Evolutionary conservation across 2,329 filamentous ascomycete genomes (phyloP).

Genomic region (Colletotrichum plurivorum): DNA sequence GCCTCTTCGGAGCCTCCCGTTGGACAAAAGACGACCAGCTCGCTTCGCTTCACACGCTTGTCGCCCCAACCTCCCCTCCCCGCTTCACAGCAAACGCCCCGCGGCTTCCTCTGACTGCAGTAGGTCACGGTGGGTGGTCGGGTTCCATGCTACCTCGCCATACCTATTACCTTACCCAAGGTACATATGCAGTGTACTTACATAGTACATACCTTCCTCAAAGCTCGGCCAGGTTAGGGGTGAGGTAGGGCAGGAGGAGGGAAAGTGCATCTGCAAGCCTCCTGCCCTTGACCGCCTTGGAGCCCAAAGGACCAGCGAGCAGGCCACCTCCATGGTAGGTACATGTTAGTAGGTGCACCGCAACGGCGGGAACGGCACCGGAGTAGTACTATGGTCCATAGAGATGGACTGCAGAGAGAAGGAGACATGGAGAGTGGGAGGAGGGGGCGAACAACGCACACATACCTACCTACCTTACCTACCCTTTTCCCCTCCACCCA

Average conservation of each 20-base stretch:
- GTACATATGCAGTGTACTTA: neutral
- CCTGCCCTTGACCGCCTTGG: slow-evolving; percentile 36
- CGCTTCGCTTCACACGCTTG: slow-evolving; percentile 10
- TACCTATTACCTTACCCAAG: slow-evolving; percentile 17
- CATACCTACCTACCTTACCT: slow-evolving; percentile 4
- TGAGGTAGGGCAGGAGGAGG: neutral
- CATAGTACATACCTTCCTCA: neutral
- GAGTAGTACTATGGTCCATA: neutral
- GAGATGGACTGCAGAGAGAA: neutral
- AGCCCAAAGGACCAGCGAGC: slow-evolving; percentile 21
- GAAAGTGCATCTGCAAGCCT: neutral
- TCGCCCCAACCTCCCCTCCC: slow-evolving; percentile 35
- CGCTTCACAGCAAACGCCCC: slow-evolving; percentile 37
- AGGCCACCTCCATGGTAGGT: neutral
- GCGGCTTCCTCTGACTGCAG: slow-evolving; percentile 32
- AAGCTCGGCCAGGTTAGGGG: neutral
- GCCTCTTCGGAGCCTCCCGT: slow-evolving; percentile 30
- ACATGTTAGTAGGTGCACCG: neutral
- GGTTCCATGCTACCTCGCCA: neutral
- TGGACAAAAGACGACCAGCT: slow-evolving; percentile 23
- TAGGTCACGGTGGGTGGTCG: slow-evolving; percentile 7
- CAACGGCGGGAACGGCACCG: slow-evolving; percentile 22
- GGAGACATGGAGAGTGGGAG: neutral
- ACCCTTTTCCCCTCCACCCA: slow-evolving; percentile 21
- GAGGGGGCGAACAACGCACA: slow-evolving; percentile 40